These are phyloP conservation scores for Puccinia coronata DNA, from an alignment of 1,284 basidiomycete genomes.

Conservation along the genomic window DNA sequence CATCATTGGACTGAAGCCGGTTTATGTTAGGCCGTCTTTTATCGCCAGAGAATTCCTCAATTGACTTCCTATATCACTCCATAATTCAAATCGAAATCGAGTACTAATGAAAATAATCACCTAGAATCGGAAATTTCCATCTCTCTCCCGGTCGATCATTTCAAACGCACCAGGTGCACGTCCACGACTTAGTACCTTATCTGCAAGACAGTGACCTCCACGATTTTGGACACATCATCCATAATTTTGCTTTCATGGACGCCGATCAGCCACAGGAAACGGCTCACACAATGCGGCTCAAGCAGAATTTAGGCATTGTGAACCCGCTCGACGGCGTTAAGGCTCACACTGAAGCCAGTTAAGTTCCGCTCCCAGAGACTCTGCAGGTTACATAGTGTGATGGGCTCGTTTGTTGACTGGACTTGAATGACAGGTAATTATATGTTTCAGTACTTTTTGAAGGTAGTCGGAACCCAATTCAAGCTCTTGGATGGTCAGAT, in stretches of 20 bases:
- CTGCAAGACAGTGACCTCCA: constrained; percentile 81
- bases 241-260: constrained; percentile 78
- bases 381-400: constrained; percentile 18
- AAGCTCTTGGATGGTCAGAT: constrained; percentile 72
- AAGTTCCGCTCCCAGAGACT: constrained; percentile 52
- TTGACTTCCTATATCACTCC: constrained; percentile 83
- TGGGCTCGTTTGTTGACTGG: neutral
- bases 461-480: constrained; percentile 68
- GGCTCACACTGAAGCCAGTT: constrained; percentile 66
- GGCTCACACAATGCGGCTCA: constrained; percentile 65
- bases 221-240: constrained; percentile 88
- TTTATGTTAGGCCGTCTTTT: neutral
- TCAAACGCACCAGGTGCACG: constrained; percentile 77
- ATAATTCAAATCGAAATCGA: neutral
- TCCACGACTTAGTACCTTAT: constrained; percentile 94
- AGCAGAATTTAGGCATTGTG: constrained; percentile 72
- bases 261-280: constrained; percentile 71
- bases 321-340: constrained; percentile 78
- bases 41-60: constrained; percentile 52
- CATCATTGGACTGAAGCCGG: neutral
- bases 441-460: constrained; percentile 63
- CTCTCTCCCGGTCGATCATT: constrained; percentile 80
- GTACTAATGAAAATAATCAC: neutral
- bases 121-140: constrained; percentile 59
- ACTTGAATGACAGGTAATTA: constrained; percentile 57